Evolutionary conservation across 1,284 basidiomycete species (phyloP).

Genomic region (Ganoderma lucidum): DNA sequence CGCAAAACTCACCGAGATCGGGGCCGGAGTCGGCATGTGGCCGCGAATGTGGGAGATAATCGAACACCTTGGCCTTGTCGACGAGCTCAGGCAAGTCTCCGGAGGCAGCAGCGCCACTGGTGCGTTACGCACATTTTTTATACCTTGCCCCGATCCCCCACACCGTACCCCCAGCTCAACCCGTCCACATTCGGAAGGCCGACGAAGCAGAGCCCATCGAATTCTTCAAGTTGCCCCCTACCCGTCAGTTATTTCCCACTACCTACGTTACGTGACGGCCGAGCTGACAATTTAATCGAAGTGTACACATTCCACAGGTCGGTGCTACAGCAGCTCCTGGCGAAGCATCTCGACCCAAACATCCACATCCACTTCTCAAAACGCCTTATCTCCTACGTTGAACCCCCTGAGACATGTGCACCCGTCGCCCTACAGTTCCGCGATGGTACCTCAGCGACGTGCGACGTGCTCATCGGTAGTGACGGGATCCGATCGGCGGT

Average conservation of each 20-base stretch:
- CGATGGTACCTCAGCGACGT: slow-evolving; percentile 47
- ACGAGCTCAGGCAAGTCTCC: slow-evolving; percentile 23
- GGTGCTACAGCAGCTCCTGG: slow-evolving; percentile 50
- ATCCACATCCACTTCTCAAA: slow-evolving; percentile 48
- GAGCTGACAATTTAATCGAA: slow-evolving; percentile 13
- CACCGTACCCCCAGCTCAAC: not conserved
- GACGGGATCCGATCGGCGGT: slow-evolving; percentile 59
- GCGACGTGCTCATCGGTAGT: slow-evolving; percentile 55
- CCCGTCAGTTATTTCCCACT: slow-evolving; percentile 24
- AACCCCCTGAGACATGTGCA: slow-evolving; percentile 10
- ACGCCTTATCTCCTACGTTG: slow-evolving; percentile 45
- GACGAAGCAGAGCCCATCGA: slow-evolving; percentile 23
- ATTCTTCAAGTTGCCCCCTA: slow-evolving; percentile 13
- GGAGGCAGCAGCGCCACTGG: slow-evolving; percentile 2
- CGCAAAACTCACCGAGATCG: slow-evolving; percentile 46
- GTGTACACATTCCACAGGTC: slow-evolving; percentile 51
- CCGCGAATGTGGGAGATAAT: slow-evolving; percentile 38
- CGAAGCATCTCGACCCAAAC: slow-evolving; percentile 44
- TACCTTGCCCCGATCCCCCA: not conserved
- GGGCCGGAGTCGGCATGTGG: slow-evolving; percentile 48
- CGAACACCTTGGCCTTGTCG: slow-evolving; percentile 35
- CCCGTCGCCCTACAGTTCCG: slow-evolving; percentile 42
- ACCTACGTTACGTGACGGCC: slow-evolving; percentile 12
- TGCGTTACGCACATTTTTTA: not conserved
- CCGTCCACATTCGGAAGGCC: slow-evolving; percentile 18